Conservation (phyloP, 2,329 filamentous ascomycete species). For the Emmonsiellopsis sp. region DNA sequence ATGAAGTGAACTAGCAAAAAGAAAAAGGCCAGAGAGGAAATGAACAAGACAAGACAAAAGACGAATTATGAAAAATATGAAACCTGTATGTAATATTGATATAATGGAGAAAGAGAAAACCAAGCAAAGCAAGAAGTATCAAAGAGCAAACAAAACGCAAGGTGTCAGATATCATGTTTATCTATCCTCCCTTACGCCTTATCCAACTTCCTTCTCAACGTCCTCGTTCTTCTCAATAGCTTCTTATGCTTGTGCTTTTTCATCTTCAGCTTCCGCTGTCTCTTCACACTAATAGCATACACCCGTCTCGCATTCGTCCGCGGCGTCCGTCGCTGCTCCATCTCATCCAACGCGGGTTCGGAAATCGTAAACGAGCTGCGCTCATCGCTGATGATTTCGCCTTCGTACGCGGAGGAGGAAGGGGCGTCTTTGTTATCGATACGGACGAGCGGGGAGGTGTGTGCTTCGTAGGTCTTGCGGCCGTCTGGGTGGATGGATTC, state of each 20-base stretch:
- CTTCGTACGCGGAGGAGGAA: constrained; percentile 16
- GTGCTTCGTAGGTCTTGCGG: constrained; percentile 42
- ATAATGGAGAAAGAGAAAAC: neutral
- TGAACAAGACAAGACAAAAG: neutral
- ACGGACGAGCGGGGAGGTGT: constrained; percentile 40
- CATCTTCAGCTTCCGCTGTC: constrained; percentile 94
- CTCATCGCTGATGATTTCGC: constrained; percentile 9
- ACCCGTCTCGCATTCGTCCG: constrained; percentile 46
- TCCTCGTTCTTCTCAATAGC: constrained; percentile 85
- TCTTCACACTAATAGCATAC: constrained; percentile 83
- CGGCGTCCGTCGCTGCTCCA: constrained; percentile 57
- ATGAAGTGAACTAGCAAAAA: neutral
- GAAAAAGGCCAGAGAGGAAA: neutral
- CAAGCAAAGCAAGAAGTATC: neutral
- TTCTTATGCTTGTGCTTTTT: constrained; percentile 99
- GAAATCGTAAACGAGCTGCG: constrained; percentile 3
- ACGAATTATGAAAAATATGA: neutral
- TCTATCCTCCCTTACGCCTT: constrained; percentile 33
- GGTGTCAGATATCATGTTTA: neutral
- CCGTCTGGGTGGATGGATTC: constrained; percentile 43
- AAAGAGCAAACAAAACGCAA: neutral
- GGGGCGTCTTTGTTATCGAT: constrained; percentile 30
- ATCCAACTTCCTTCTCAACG: constrained; percentile 75
- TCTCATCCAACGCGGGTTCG: constrained; percentile 41
- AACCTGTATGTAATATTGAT: neutral